These are phyloP conservation scores for Nelumbo lutea DNA, from an alignment of 164 flowering plant species.

Conservation along the genomic window DNA sequence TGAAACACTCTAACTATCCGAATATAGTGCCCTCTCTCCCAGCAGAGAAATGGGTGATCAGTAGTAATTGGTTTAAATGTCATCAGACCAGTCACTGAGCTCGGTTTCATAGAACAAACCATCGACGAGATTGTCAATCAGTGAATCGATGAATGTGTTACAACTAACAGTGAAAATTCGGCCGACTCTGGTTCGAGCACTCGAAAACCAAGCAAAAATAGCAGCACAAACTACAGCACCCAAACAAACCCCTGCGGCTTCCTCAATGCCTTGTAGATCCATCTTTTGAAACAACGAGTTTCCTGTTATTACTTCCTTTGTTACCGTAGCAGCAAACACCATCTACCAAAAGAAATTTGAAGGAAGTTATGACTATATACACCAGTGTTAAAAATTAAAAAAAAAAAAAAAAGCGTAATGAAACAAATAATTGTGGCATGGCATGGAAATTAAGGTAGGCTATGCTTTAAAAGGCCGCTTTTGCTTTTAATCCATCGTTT, in stretches of 20 bases:
- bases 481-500: too few relatives aligned
- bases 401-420: too few relatives aligned
- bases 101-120: conserved; percentile 75
- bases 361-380: not conserved
- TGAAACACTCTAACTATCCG: too few relatives aligned
- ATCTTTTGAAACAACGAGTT: conserved; percentile 73
- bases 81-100: conserved; percentile 59
- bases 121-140: conserved; percentile 74
- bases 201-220: conserved; percentile 66
- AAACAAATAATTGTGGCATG: too few relatives aligned
- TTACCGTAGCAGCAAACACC: conserved; percentile 70
- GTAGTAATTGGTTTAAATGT: conserved; percentile 20
- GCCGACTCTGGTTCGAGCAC: conserved; percentile 60
- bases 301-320: conserved; percentile 58
- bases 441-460: too few relatives aligned
- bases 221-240: conserved; percentile 64
- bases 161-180: conserved; percentile 56
- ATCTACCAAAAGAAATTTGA: conserved; percentile 29
- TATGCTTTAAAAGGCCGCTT: too few relatives aligned
- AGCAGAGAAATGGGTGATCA: not conserved
- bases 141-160: conserved; percentile 69
- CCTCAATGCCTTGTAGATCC: conserved; percentile 58
- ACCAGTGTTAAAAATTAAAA: not conserved
- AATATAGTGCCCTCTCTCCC: too few relatives aligned
- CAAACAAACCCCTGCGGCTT: conserved; percentile 55